phyloP scores from a whole-genome alignment of 2,329 filamentous ascomycete species.

The Apiospora pterosperma region DNA sequence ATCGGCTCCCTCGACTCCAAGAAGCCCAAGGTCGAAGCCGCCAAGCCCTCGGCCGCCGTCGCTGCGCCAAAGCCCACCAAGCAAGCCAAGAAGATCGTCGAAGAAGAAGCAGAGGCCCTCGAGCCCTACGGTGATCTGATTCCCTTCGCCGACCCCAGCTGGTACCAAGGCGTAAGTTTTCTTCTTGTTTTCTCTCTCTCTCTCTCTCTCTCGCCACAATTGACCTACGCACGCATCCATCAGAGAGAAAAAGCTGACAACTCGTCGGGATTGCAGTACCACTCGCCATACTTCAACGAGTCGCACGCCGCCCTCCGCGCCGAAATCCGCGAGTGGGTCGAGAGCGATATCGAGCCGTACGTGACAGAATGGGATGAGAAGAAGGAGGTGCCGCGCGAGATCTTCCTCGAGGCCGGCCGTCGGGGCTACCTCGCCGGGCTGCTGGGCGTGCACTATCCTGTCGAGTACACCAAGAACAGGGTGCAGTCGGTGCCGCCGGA shows the following conservation, averaged over 20 bases:
- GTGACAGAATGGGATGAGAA: conserved; percentile 97
- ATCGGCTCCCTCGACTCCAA: conserved; percentile 88
- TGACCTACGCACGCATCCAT: neutral
- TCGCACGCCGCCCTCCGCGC: conserved; percentile 85
- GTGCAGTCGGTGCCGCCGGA: conserved; percentile 79
- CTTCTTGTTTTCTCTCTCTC: neutral
- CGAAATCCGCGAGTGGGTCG: conserved; percentile 91
- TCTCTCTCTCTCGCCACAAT: neutral
- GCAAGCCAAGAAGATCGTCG: conserved; percentile 32
- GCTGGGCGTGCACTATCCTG: conserved; percentile 78
- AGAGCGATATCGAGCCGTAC: conserved; percentile 82
- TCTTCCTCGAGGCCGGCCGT: conserved; percentile 95
- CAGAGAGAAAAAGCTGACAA: neutral
- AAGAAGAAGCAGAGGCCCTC: conserved; percentile 66
- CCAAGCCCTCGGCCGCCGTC: conserved; percentile 43
- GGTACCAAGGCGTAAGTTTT: conserved; percentile 83
- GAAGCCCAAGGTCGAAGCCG: conserved; percentile 55
- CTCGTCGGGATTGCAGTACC: conserved; percentile 57
- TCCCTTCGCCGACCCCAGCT: conserved; percentile 87
- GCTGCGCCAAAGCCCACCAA: conserved; percentile 37
- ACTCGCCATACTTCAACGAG: conserved; percentile 96
- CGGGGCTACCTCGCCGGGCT: conserved; percentile 91
- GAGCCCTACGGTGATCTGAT: conserved; percentile 84
- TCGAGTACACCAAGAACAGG: conserved; percentile 66
- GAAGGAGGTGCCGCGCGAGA: conserved; percentile 79